Percentiles rank a stretch among this genome's conserved stretches.
These are phyloP conservation scores for Tagetes erecta DNA, from an alignment of 129 eudicot genomes.

Conservation along the genomic window DNA sequence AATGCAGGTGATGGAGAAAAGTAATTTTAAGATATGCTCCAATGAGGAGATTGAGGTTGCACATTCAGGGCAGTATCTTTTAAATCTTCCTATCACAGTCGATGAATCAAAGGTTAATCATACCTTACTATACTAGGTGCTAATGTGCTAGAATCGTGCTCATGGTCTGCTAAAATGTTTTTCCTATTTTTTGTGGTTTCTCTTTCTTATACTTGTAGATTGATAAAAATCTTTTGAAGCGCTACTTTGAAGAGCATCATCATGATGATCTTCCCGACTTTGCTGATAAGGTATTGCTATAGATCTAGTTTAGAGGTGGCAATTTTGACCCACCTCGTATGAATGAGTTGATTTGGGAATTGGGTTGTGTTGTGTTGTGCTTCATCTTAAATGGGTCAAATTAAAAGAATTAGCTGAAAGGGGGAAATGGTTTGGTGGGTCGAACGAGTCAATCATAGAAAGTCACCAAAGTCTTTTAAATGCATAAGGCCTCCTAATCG, in stretches of 20 bases:
- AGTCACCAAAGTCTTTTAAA: not conserved
- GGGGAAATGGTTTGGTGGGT: not conserved
- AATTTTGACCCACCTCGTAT: not conserved
- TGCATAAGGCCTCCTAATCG: not conserved
- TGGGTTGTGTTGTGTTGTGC: not conserved
- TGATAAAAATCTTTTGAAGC: conserved; percentile 68
- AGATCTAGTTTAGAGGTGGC: conserved; percentile 5
- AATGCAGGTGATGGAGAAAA: conserved; percentile 85
- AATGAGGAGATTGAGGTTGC: conserved; percentile 89
- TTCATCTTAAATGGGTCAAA: not conserved
- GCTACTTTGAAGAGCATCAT: conserved; percentile 66
- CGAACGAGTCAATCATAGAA: not conserved
- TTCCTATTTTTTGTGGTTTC: not conserved
- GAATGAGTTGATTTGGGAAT: not conserved
- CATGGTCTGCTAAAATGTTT: not conserved
- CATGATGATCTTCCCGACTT: conserved; percentile 79
- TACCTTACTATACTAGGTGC: not conserved
- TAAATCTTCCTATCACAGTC: conserved; percentile 88
- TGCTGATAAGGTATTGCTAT: conserved; percentile 72
- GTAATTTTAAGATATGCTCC: conserved; percentile 79
- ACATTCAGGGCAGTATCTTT: conserved; percentile 79
- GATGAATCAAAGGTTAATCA: conserved; percentile 81
- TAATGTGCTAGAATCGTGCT: not conserved
- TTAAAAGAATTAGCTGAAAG: not conserved
- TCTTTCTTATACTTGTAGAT: conserved; percentile 47